Base-by-base conservation (phyloP, 176 grass and related monocot species). In the Carex scoparia region DNA sequence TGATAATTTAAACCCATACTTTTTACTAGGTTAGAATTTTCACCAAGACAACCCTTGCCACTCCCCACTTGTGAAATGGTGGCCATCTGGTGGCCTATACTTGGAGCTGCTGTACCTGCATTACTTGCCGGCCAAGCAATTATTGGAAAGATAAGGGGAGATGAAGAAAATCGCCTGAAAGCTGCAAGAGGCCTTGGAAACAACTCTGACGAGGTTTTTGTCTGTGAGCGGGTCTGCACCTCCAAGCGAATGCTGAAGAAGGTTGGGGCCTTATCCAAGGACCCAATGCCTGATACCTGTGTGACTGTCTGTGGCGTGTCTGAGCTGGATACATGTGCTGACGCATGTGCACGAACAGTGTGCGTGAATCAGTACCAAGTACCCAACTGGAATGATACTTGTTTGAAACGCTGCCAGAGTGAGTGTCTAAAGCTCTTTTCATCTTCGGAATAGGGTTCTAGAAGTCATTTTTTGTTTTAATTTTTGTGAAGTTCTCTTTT, bases 311-410 rank as follows among this genome's bases (percentile, higher is more conserved):
- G 93, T 73, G 93, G 93, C 42, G 91, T 93, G 74, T 93, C 90
- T 74, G 91, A 93, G 84, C 87, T 95, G 83, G 93, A 95, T 87
- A 89, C 90, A 33, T 95, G 93, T 49, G 82, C 93, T 35, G 91
- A 95, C 66, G 93, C 93, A 27, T 95, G 93, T 84, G 85, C 88
- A 51, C 88, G 93, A 14, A 95, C 93, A 63, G 93, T 95, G 62
- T 95, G 93, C 64, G 93, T 95, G 76, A 95, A 92, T 87, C 93
- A 95, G 84, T 88, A 92, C 89, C 91, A 95, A 82, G 91, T 95
- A 55, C 93, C 93, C 62, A 95, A 95, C 89, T 95, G 93, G 93
- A 95, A 95, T 76, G 91, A 95, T 78, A 91, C 92, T 87, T 95
- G 93, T 84, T 88, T 95, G 57, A 95, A 95, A 86, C 84, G 87